Conservation (phyloP, 2,329 filamentous ascomycete genomes). For the Paecilomyces sp. region DNA sequence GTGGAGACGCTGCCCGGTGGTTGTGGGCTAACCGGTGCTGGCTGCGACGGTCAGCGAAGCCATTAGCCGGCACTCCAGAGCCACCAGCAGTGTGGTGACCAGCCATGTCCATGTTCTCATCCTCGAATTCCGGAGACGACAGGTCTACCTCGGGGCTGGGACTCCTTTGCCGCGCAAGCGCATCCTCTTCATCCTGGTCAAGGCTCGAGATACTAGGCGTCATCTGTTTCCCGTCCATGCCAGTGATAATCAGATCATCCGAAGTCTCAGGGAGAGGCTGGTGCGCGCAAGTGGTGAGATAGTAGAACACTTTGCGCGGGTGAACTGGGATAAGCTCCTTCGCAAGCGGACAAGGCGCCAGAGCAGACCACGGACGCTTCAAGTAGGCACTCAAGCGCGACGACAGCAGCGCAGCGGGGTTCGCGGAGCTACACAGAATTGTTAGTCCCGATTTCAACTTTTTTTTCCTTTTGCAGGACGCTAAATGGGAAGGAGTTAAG, state of each 20-base stretch:
- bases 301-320: slow-evolving; percentile 93
- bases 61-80: slow-evolving; percentile 29
- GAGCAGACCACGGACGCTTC: slow-evolving; percentile 74
- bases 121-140: slow-evolving; percentile 78
- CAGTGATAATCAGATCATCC: slow-evolving; percentile 43
- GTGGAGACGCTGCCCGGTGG: slow-evolving; percentile 72
- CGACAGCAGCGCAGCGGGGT: slow-evolving; percentile 90
- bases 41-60: slow-evolving; percentile 50
- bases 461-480: neutral
- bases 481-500: neutral
- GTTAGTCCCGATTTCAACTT: slow-evolving; percentile 1
- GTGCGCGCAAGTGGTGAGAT: slow-evolving; percentile 79
- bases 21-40: slow-evolving; percentile 55
- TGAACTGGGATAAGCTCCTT: slow-evolving; percentile 91
- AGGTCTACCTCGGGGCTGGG: slow-evolving; percentile 91
- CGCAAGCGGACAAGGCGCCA: slow-evolving; percentile 76
- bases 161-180: slow-evolving; percentile 55
- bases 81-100: slow-evolving; percentile 56
- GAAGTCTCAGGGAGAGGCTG: slow-evolving; percentile 69
- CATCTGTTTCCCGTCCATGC: slow-evolving; percentile 55
- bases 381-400: slow-evolving; percentile 85
- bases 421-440: slow-evolving; percentile 66
- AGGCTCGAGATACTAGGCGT: slow-evolving; percentile 76
- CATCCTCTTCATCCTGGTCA: slow-evolving; percentile 66
- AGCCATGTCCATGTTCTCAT: slow-evolving; percentile 49